Conservation (phyloP, 768 basidiomycete genomes). For the Exidia glandulosa region DNA sequence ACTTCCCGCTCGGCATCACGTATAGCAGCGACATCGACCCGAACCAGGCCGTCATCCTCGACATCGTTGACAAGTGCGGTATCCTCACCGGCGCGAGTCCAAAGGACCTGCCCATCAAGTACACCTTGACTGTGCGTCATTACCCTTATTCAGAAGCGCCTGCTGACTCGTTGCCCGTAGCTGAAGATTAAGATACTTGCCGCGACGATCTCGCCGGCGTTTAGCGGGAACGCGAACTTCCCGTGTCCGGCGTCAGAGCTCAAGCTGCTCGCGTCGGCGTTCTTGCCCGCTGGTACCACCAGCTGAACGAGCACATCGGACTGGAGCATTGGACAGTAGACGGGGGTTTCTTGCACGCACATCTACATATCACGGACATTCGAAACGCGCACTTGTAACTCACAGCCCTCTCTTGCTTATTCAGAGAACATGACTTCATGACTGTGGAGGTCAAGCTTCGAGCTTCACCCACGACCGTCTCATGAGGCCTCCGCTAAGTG, state of each 20-base stretch:
- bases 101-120: slow-evolving; percentile 1
- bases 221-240: not conserved
- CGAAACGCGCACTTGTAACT: not conserved
- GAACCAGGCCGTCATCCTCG: not conserved
- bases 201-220: not conserved
- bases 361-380: not conserved
- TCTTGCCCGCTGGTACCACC: not conserved
- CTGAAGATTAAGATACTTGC: slow-evolving; percentile 1
- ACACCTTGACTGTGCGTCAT: not conserved
- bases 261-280: not conserved
- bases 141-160: not conserved
- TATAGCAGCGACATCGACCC: slow-evolving; percentile 1
- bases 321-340: not conserved
- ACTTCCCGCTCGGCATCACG: slow-evolving; percentile 1
- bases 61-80: not conserved
- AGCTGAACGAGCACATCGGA: too few species aligned
- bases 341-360: not conserved
- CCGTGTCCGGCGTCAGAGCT: not conserved
- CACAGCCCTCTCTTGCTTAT: too few species aligned
- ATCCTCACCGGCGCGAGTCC: not conserved
- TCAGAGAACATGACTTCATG: too few species aligned
- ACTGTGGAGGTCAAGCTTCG: too few species aligned
- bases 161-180: not conserved
- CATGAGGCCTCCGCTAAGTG: too few species aligned
- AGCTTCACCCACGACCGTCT: too few species aligned